Percentiles rank a stretch among this genome's conserved stretches.
Evolutionary conservation across 2,329 filamentous ascomycete genomes (phyloP).

Genomic region (Keithomyces neogunnii): DNA sequence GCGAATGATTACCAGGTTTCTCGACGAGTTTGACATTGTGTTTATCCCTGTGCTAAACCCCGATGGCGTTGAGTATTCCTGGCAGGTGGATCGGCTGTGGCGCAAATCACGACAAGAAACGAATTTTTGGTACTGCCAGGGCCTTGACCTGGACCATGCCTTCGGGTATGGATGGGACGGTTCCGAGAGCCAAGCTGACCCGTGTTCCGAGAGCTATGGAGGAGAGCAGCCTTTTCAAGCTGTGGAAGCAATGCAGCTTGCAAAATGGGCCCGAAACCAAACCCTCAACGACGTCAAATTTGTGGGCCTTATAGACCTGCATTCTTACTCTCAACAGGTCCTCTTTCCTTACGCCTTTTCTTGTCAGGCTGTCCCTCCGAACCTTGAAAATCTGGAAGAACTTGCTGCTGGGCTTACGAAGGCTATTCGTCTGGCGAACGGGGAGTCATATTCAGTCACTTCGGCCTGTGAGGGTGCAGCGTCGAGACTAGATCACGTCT

Average conservation of each 20-base stretch:
- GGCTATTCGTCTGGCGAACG: conserved; percentile 72
- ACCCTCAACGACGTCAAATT: conserved; percentile 67
- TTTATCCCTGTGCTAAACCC: conserved; percentile 87
- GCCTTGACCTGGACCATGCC: conserved; percentile 80
- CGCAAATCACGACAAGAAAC: conserved; percentile 88
- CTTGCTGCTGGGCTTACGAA: conserved; percentile 82
- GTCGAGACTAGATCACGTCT: conserved; percentile 13
- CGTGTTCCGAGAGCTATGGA: conserved; percentile 85
- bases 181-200: conserved; percentile 56
- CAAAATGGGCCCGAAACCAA: conserved; percentile 76
- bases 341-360: conserved; percentile 88
- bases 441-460: conserved; percentile 66
- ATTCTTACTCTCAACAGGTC: conserved; percentile 93
- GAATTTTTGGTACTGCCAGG: conserved; percentile 71
- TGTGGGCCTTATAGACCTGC: conserved; percentile 80
- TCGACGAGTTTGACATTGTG: conserved; percentile 79
- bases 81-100: conserved; percentile 88
- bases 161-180: conserved; percentile 83
- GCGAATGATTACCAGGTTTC: conserved; percentile 62
- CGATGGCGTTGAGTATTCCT: conserved; percentile 90
- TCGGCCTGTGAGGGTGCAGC: conserved; percentile 82
- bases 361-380: conserved; percentile 69
- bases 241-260: conserved; percentile 65
- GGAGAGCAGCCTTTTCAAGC: conserved; percentile 78
- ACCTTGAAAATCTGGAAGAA: conserved; percentile 86